Conservation (phyloP, 371 early-diverging fungal species). For the Haplosporangium sp. region DNA sequence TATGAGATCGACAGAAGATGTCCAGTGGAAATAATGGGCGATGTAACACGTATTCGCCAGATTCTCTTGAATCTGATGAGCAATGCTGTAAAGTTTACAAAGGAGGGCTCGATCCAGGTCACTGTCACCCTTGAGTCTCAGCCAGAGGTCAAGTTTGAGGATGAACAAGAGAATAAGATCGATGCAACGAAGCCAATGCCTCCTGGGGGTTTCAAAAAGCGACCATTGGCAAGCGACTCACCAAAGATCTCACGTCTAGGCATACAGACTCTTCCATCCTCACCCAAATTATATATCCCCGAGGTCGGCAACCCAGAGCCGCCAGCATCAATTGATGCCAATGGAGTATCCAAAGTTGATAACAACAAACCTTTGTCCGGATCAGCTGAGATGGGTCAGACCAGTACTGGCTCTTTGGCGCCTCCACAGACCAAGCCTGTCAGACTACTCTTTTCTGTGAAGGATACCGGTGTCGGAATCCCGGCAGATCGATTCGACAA, state of each 20-base stretch:
- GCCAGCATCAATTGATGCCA: background rate
- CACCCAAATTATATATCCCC: background rate
- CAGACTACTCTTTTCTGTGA: constrained; percentile 59
- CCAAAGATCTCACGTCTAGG: background rate
- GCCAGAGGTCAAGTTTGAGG: constrained; percentile 31
- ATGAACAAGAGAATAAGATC: constrained; percentile 1
- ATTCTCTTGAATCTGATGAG: constrained; percentile 67
- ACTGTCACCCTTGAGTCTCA: constrained; percentile 48
- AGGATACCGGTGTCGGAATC: constrained; percentile 76
- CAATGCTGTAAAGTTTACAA: constrained; percentile 78
- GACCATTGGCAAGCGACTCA: background rate
- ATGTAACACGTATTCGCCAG: constrained; percentile 63
- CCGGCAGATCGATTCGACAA: constrained; percentile 60
- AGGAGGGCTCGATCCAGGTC: constrained; percentile 67
- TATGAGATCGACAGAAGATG: constrained; percentile 50
- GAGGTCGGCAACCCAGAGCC: background rate
- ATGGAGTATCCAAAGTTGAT: background rate
- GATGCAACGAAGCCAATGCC: constrained; percentile 23
- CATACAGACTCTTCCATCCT: background rate
- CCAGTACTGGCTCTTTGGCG: constrained; percentile 20
- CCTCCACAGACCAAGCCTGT: constrained; percentile 31
- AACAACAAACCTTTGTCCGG: background rate
- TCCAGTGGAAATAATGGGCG: constrained; percentile 60
- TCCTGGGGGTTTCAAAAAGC: constrained; percentile 9
- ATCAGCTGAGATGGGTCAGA: constrained; percentile 3